Base-by-base conservation (phyloP, 768 basidiomycete genomes). In the Multifurca ochricompacta region DNA sequence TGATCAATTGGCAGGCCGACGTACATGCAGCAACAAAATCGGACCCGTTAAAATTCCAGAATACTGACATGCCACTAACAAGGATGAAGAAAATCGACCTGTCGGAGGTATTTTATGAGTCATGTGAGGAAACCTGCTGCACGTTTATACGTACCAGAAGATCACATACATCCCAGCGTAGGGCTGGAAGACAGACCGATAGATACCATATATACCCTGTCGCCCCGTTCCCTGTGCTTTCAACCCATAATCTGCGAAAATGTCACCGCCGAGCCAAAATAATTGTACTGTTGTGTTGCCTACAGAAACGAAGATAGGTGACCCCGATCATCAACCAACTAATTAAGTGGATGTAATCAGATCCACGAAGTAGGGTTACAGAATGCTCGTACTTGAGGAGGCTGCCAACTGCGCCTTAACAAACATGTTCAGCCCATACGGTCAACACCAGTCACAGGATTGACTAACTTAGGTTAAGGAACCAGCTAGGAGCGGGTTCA, bases 301-400 rank as follows among this genome's bases (percentile, higher is more conserved):
- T 32, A 60, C 59, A 59, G 39, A 48, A 60, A 19, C 59, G 59
- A 41, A 60, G 48, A 54, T 60, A 60, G 32, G 59, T 59, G 23
- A 60, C 27, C 32, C 57, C 57, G 21, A 60, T 60, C 49, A 54
- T 51, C 43, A 58, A 32, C 59, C 59, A 60, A 36, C 59, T 60
- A 40, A 10, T 18, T 16, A 50, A 59, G 7, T 2, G 21, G n/a
- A 10, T 16, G 19, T 50, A 45, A 53, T 46, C 16, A 9, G 23
- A 7, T 14, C 30, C 16, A 23, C 36, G 6, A 34, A 45, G 16
- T 16, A 32, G 37, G 8, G 44, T 6, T 1, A 35, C 5, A 41
- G 10, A n/a, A 28, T n/a, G n/a, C 21, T 27, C 56, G 6, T 50
- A 59, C 59, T 60, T 60, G 28, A 60, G 35, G n/a, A 60, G 57